Percentiles rank a stretch among this genome's conserved stretches.
Evolutionary conservation across 345 rosid species (phyloP).

Genomic region (Bruguiera sexangula): DNA sequence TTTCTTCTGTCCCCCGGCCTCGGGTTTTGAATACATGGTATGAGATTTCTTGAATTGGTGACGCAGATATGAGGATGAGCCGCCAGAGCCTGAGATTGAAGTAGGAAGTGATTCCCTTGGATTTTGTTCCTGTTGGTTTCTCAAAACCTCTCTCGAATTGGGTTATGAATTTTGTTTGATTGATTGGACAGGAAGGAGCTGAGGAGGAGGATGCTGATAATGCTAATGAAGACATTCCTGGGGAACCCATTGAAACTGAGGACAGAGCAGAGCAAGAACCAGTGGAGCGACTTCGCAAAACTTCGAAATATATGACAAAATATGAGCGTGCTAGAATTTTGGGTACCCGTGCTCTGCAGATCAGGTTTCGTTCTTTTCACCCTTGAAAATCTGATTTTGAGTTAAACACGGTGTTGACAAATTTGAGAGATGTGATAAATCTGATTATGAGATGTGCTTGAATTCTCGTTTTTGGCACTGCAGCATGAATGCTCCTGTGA

Average conservation of each 20-base stretch:
- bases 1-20: not conserved
- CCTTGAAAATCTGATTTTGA: not conserved
- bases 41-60: not conserved
- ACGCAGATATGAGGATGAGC: slow-evolving; percentile 75
- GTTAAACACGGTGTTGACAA: not conserved
- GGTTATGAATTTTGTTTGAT: slow-evolving; percentile 1
- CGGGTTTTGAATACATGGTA: not conserved
- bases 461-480: slow-evolving; percentile 16
- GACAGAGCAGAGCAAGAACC: slow-evolving; percentile 49
- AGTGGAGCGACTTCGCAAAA: slow-evolving; percentile 49
- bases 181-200: slow-evolving; percentile 60
- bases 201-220: slow-evolving; percentile 59
- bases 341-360: slow-evolving; percentile 79
- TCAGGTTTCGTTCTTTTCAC: slow-evolving; percentile 41
- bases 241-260: slow-evolving; percentile 61
- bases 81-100: slow-evolving; percentile 78
- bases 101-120: slow-evolving; percentile 27
- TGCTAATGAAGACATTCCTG: slow-evolving; percentile 44
- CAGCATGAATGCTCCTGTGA: slow-evolving; percentile 96
- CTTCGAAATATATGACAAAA: slow-evolving; percentile 74
- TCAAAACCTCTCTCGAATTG: not conserved
- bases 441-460: no score
- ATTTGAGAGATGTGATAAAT: not conserved
- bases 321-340: slow-evolving; percentile 81
- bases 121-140: not conserved